phyloP scores from a whole-genome alignment of 1,284 basidiomycete species.

The Heterobasidion annosum region DNA sequence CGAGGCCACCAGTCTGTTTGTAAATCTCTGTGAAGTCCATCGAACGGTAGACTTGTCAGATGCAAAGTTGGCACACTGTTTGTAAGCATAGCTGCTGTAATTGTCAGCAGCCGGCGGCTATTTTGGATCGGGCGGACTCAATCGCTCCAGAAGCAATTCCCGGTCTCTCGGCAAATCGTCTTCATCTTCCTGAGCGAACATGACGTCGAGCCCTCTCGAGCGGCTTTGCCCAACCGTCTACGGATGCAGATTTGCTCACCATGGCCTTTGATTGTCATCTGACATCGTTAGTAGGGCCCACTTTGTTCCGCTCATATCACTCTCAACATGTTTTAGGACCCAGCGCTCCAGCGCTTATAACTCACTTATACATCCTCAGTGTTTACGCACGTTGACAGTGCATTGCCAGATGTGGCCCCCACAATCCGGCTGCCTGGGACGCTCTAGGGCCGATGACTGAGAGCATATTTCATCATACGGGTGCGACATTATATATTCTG shows the following conservation, averaged over 20 bases:
- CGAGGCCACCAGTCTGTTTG: slow-evolving; percentile 57
- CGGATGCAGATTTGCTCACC: too few species aligned
- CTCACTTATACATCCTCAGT: too few species aligned
- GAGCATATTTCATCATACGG: not conserved
- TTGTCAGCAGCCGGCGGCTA: too few species aligned
- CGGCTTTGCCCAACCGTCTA: not conserved
- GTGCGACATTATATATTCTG: not conserved
- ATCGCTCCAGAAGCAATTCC: not conserved
- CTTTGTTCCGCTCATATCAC: too few species aligned
- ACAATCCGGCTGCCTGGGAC: too few species aligned
- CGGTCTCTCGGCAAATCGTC: not conserved
- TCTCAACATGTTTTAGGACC: too few species aligned
- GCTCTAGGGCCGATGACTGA: not conserved
- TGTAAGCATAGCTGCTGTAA: not conserved
- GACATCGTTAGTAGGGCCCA: too few species aligned
- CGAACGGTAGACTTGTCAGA: not conserved
- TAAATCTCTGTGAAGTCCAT: slow-evolving; percentile 76
- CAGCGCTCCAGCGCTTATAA: too few species aligned
- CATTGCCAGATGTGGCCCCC: too few species aligned
- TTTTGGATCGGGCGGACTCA: too few species aligned
- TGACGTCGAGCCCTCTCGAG: not conserved
- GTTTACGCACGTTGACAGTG: too few species aligned
- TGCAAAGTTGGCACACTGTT: not conserved
- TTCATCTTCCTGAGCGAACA: not conserved
- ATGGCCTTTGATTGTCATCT: too few species aligned